These are phyloP conservation scores for Chaetomiaceae sp. DNA, from an alignment of 2,329 filamentous ascomycete species.

Conservation along the genomic window DNA sequence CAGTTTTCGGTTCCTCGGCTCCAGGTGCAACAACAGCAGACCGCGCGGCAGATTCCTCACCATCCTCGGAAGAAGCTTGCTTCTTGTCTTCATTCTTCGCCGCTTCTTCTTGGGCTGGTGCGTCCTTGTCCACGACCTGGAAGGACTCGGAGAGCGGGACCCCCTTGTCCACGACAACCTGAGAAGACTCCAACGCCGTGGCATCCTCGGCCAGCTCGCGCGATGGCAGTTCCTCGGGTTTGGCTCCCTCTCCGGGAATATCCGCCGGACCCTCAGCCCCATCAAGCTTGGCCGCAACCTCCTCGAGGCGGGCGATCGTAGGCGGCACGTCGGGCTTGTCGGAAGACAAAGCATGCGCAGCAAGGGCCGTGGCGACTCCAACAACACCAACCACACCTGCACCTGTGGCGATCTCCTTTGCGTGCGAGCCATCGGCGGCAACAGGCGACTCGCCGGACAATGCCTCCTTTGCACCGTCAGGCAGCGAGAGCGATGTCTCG, in stretches of 20 bases:
- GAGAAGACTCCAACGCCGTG: slow-evolving; percentile 20
- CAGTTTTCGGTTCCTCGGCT: slow-evolving; percentile 25
- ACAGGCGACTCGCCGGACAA: neutral
- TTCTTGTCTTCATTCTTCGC: slow-evolving; percentile 18
- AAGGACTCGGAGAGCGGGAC: slow-evolving; percentile 29
- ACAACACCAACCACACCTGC: slow-evolving; percentile 20
- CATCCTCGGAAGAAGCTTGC: slow-evolving; percentile 24
- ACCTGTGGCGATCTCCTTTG: slow-evolving; percentile 21
- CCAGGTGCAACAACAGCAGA: slow-evolving; percentile 20
- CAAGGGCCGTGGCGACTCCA: slow-evolving; percentile 20
- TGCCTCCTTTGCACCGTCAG: slow-evolving; percentile 1
- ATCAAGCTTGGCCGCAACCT: slow-evolving; percentile 19
- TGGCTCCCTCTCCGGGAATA: slow-evolving; percentile 1
- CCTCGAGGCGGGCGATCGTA: slow-evolving; percentile 20
- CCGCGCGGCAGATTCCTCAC: slow-evolving; percentile 25
- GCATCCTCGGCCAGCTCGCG: slow-evolving; percentile 10
- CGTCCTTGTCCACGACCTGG: slow-evolving; percentile 24
- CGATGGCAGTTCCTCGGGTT: neutral
- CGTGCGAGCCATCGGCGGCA: slow-evolving; percentile 6
- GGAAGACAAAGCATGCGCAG: slow-evolving; percentile 13
- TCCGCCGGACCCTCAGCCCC: slow-evolving; percentile 1
- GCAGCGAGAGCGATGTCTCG: slow-evolving; percentile 18
- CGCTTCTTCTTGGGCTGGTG: slow-evolving; percentile 24
- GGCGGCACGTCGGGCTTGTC: slow-evolving; percentile 10
- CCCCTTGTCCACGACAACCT: slow-evolving; percentile 21